Evolutionary conservation across 2,329 filamentous ascomycete species (phyloP).

Genomic region (Chaetomium strumarium): DNA sequence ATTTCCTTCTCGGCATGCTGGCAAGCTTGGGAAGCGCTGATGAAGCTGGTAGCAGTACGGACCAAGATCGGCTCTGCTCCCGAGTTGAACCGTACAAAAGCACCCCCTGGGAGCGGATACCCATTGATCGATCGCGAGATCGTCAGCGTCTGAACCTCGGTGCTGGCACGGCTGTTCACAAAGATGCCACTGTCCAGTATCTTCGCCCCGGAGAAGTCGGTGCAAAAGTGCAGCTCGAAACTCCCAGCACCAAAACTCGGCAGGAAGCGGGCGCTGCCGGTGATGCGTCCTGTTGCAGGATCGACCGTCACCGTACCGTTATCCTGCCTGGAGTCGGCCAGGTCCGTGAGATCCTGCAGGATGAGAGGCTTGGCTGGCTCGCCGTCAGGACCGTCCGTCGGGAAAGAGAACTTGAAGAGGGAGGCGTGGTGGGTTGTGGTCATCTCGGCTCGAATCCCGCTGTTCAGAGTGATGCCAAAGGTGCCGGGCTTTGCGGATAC

Average conservation of each 20-base stretch:
- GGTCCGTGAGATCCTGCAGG: constrained; percentile 59
- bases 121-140: constrained; percentile 46
- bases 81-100: constrained; percentile 56
- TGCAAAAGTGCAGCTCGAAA: constrained; percentile 59
- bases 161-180: constrained; percentile 49
- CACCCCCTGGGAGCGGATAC: constrained; percentile 54
- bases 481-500: constrained; percentile 58
- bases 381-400: constrained; percentile 32
- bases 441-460: constrained; percentile 58
- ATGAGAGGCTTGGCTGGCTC: constrained; percentile 50
- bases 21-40: constrained; percentile 61
- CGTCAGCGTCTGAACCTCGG: constrained; percentile 40
- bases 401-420: constrained; percentile 61
- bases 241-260: constrained; percentile 60
- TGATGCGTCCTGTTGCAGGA: constrained; percentile 51
- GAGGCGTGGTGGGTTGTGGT: constrained; percentile 60
- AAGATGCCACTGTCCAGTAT: constrained; percentile 58
- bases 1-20: constrained; percentile 62
- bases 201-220: constrained; percentile 55
- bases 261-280: constrained; percentile 54
- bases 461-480: constrained; percentile 55
- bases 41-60: constrained; percentile 64
- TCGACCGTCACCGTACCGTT: constrained; percentile 54
- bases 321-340: constrained; percentile 53
- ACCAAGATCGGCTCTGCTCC: constrained; percentile 49